phyloP scores from a whole-genome alignment of 2,329 filamentous ascomycete species.

The Ceratocystis albifundus region DNA sequence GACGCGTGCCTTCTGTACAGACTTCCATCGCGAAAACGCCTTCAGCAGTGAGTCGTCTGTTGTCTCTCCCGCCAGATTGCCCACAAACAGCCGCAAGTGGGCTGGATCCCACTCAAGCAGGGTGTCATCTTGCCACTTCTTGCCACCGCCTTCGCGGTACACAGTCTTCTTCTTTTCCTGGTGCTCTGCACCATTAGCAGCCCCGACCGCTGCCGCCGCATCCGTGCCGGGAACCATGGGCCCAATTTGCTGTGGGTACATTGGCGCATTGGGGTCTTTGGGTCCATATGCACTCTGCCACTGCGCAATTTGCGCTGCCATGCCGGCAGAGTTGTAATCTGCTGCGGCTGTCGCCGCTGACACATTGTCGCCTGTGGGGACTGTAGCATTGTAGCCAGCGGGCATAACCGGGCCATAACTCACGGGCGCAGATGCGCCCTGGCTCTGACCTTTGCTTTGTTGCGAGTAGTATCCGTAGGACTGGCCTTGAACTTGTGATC shows the following conservation, averaged over 20 bases:
- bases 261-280: slow-evolving; percentile 41
- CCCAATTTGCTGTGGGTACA: slow-evolving; percentile 27
- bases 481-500: neutral
- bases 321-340: slow-evolving; percentile 57
- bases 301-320: slow-evolving; percentile 83
- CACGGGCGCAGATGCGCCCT: slow-evolving; percentile 23
- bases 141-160: slow-evolving; percentile 74
- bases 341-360: slow-evolving; percentile 29
- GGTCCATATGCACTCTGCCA: slow-evolving; percentile 84
- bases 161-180: slow-evolving; percentile 73
- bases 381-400: neutral
- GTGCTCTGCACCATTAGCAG: slow-evolving; percentile 23
- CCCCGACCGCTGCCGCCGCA: slow-evolving; percentile 29
- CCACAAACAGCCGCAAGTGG: slow-evolving; percentile 89
- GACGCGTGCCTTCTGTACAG: slow-evolving; percentile 83
- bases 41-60: slow-evolving; percentile 93
- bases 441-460: slow-evolving; percentile 22
- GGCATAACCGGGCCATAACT: slow-evolving; percentile 10
- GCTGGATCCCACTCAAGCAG: slow-evolving; percentile 92
- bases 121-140: slow-evolving; percentile 79
- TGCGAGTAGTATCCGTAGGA: slow-evolving; percentile 11
- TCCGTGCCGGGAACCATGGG: slow-evolving; percentile 34
- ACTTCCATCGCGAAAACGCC: slow-evolving; percentile 78
- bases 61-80: slow-evolving; percentile 92
- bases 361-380: slow-evolving; percentile 4